phyloP scores from a whole-genome alignment of 1,139 yeast species.

The Nakaseomyces uthaithaninus region DNA sequence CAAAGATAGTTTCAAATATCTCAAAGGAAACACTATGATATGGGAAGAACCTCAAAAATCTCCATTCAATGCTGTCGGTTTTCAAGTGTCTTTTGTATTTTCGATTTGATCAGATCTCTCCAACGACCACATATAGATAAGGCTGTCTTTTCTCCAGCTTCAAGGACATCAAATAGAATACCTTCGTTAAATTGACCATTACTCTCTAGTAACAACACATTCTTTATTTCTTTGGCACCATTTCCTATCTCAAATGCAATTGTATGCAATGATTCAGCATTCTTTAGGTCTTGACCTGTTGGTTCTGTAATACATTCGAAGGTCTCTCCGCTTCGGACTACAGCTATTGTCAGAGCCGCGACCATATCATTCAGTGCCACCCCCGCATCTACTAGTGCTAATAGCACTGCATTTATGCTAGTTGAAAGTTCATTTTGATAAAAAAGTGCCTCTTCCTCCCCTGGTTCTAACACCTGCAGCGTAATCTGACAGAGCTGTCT shows the following conservation, averaged over 20 bases:
- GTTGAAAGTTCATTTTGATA: constrained; percentile 53
- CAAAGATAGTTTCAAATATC: not conserved
- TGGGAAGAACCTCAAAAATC: not conserved
- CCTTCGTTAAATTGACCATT: constrained; percentile 58
- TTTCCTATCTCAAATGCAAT: constrained; percentile 48
- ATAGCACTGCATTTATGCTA: constrained; percentile 60
- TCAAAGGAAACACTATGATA: too few relatives aligned
- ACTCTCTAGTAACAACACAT: constrained; percentile 61
- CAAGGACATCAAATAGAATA: constrained; percentile 44
- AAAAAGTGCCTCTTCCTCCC: constrained; percentile 37
- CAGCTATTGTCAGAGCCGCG: constrained; percentile 44
- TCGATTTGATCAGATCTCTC: not conserved
- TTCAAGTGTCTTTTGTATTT: constrained; percentile 4
- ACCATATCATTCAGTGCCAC: constrained; percentile 59
- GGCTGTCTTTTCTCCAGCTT: constrained; percentile 37
- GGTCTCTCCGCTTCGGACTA: constrained; percentile 25
- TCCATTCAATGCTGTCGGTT: not conserved
- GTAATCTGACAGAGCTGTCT: constrained; percentile 79
- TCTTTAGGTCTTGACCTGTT: constrained; percentile 33
- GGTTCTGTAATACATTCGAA: constrained; percentile 37
- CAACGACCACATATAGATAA: not conserved
- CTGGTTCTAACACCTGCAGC: constrained; percentile 67
- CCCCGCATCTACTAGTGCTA: constrained; percentile 76
- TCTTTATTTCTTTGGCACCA: constrained; percentile 42
- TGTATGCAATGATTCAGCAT: constrained; percentile 54